phyloP scores from a whole-genome alignment of 306 rosid genomes.

The Cucumis melo region DNA sequence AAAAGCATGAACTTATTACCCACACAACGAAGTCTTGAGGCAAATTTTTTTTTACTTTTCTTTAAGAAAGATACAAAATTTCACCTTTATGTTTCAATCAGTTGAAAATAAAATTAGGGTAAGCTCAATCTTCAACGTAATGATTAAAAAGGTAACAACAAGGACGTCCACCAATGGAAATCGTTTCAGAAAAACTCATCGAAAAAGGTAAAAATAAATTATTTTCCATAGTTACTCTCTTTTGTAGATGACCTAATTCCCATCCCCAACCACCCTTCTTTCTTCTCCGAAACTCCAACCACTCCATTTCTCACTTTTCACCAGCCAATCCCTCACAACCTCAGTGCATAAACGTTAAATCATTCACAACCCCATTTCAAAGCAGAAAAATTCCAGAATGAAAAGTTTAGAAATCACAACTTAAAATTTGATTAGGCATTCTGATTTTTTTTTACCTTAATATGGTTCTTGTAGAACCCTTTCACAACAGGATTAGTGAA shows the following conservation, averaged over 20 bases:
- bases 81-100: not conserved
- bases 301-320: not conserved
- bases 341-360: not conserved
- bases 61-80: no score
- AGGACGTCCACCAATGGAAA: not conserved
- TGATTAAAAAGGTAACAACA: no score
- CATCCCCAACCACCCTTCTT: not conserved
- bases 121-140: not conserved
- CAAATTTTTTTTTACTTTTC: no score
- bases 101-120: not conserved
- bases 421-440: not conserved
- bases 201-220: not conserved
- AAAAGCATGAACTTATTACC: no score
- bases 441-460: conserved; percentile 26
- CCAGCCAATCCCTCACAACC: not conserved
- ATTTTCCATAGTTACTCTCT: not conserved
- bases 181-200: not conserved
- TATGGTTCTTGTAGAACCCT: conserved; percentile 71
- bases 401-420: not conserved
- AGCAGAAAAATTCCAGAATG: not conserved
- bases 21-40: no score
- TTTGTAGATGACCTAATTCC: not conserved
- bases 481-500: conserved; percentile 50
- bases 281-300: not conserved
- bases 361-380: not conserved